Base-by-base conservation (phyloP, 805 yeast genomes). In the Cyberlindnera maritima region DNA sequence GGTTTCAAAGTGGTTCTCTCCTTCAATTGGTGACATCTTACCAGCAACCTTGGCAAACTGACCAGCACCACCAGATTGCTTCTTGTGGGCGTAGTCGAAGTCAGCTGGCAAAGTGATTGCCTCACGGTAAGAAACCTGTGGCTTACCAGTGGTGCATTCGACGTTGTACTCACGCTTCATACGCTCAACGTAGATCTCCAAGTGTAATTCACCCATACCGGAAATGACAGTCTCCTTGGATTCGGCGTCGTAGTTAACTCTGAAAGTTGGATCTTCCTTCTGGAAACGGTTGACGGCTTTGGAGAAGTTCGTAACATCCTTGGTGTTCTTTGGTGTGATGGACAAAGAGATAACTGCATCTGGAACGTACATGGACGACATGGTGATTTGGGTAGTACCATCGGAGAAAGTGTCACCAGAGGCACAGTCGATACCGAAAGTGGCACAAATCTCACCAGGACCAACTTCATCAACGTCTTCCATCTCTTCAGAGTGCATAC, bases 11-110 rank as follows among this genome's bases (percentile, higher is more conserved):
- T 72, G 72, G 68, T 91, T 91, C 48, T 78, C 80, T 41, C 80
- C 82, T 43, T 78, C 86, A 40, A 79, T 64, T 45, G 90, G 81
- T 7, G 75, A 69, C 70, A 91, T 66, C 47, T 74, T 77, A 65
- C 99, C 98, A 68, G 90, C 85, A 62, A 92, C 97, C 73, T 91
- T 84, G 69, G 96, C 99, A 65, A 83, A 94, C 76, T 94, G 99
- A 72, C 99, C 99, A 56, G 98, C 96, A 80, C 99, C 99, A 69
- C 99, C 99, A 63, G 92, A 80, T 75, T 94, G 99, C 66, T 90
- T 92, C 79, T 94, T 94, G 76, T 92, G 98, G 25, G 96, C 85
- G 72, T 85, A 89, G 66, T 94, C 98, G 63, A 94, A 92, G 13
- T 81, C 75, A 26, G 92, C 77, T 36, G 87, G 72, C 2, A 77